phyloP scores from a whole-genome alignment of 2,329 filamentous ascomycete species.

The Xylariaceae sp. region DNA sequence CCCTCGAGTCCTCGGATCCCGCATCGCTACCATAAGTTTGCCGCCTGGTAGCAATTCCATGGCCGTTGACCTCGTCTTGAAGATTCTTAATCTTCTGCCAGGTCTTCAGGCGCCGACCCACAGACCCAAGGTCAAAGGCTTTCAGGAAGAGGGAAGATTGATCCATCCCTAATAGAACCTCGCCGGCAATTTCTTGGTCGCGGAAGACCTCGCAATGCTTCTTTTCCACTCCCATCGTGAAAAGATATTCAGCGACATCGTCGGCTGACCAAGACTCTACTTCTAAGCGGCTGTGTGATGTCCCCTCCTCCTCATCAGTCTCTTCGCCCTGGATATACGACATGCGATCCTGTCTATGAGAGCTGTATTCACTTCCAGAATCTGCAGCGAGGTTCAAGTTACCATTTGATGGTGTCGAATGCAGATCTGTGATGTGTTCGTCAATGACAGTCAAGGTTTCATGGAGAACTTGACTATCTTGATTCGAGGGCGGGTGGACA shows the following conservation, averaged over 20 bases:
- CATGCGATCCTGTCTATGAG: conserved; percentile 67
- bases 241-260: conserved; percentile 85
- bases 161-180: conserved; percentile 91
- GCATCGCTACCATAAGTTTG: conserved; percentile 56
- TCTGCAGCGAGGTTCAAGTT: conserved; percentile 59
- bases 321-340: conserved; percentile 94
- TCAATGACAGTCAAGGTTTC: conserved; percentile 95
- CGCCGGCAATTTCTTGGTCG: conserved; percentile 93
- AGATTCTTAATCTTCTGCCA: conserved; percentile 95
- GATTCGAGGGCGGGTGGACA: conserved; percentile 42
- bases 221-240: conserved; percentile 78
- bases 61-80: conserved; percentile 76
- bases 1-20: conserved; percentile 50
- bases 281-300: conserved; percentile 62
- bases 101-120: conserved; percentile 83
- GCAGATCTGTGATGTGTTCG: conserved; percentile 89
- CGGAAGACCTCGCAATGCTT: conserved; percentile 90
- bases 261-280: conserved; percentile 76
- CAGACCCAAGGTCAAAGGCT: conserved; percentile 87
- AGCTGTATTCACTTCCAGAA: conserved; percentile 88
- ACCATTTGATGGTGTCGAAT: conserved; percentile 51
- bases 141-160: conserved; percentile 94
- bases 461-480: conserved; percentile 69
- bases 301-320: conserved; percentile 87
- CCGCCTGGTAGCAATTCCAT: conserved; percentile 40